phyloP scores from a whole-genome alignment of 768 basidiomycete species.

The Tulasnella sp. region DNA sequence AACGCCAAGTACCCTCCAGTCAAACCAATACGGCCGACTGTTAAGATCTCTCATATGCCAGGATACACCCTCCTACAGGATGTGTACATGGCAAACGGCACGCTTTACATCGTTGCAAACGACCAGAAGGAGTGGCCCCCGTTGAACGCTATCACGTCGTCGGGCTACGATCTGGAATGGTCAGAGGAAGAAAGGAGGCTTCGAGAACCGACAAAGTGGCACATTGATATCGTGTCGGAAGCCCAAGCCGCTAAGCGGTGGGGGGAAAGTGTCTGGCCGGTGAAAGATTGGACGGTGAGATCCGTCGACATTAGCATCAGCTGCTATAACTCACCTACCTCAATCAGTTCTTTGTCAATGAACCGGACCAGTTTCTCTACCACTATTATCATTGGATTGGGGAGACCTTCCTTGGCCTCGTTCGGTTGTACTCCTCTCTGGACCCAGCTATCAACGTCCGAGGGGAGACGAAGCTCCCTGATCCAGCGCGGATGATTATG shows the following conservation, averaged over 20 bases:
- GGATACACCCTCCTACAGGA: constrained; percentile 84
- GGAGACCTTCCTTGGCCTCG: constrained; percentile 57
- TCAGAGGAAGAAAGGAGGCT: constrained; percentile 51
- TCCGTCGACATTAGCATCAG: constrained; percentile 34
- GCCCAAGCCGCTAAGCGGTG: constrained; percentile 64
- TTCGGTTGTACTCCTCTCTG: constrained; percentile 69
- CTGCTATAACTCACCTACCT: constrained; percentile 44
- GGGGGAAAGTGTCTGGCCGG: constrained; percentile 60
- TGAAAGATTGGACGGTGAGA: constrained; percentile 70
- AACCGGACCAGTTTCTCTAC: constrained; percentile 71
- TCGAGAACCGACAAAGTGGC: constrained; percentile 70
- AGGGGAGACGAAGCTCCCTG: constrained; percentile 53
- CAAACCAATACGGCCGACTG: constrained; percentile 46
- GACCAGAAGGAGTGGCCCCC: constrained; percentile 60
- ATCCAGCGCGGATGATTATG: constrained; percentile 71
- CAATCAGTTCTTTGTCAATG: constrained; percentile 78
- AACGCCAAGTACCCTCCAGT: neutral
- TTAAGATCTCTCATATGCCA: constrained; percentile 62
- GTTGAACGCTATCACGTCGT: constrained; percentile 64
- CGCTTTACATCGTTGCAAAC: constrained; percentile 72
- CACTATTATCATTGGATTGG: constrained; percentile 26
- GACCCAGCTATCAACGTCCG: constrained; percentile 42
- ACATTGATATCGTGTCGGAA: constrained; percentile 71
- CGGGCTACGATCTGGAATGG: constrained; percentile 56
- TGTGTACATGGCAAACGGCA: constrained; percentile 65